phyloP scores from a whole-genome alignment of 2,329 filamentous ascomycete genomes.

The Colletotrichum sp. region DNA sequence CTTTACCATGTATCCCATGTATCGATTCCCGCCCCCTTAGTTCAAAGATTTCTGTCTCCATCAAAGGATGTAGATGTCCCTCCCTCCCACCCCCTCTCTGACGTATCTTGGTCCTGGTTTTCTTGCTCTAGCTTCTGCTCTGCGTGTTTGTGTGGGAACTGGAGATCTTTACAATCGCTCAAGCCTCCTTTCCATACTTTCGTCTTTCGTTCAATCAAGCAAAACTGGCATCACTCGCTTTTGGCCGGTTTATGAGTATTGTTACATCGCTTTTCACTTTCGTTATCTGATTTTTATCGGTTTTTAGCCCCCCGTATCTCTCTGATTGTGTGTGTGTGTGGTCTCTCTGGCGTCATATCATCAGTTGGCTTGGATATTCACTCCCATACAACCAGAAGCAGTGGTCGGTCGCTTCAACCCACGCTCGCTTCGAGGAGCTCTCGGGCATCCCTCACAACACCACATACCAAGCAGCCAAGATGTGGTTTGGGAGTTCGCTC shows the following conservation, averaged over 20 bases:
- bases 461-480: constrained; percentile 5
- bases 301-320: neutral
- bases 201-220: constrained; percentile 15
- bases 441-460: constrained; percentile 2
- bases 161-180: constrained; percentile 16
- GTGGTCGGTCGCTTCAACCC: neutral
- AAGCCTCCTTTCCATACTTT: constrained; percentile 12
- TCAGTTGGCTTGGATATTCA: neutral
- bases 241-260: constrained; percentile 8
- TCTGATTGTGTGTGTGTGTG: neutral
- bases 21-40: constrained; percentile 11
- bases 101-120: constrained; percentile 17
- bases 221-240: constrained; percentile 18
- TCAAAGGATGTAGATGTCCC: constrained; percentile 4
- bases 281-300: neutral
- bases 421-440: constrained; percentile 17
- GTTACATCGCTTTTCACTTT: neutral
- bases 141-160: constrained; percentile 16
- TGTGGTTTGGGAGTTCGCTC: constrained; percentile 17
- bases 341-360: neutral
- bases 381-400: neutral
- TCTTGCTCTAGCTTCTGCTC: constrained; percentile 11
- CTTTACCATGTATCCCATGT: constrained; percentile 7
- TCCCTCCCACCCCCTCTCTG: constrained; percentile 5
- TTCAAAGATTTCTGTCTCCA: constrained; percentile 17